Evolutionary conservation across 805 yeast genomes (phyloP), one percentile per base, ranked within the genome.

Genomic region (Komagataella pastoris): DNA sequence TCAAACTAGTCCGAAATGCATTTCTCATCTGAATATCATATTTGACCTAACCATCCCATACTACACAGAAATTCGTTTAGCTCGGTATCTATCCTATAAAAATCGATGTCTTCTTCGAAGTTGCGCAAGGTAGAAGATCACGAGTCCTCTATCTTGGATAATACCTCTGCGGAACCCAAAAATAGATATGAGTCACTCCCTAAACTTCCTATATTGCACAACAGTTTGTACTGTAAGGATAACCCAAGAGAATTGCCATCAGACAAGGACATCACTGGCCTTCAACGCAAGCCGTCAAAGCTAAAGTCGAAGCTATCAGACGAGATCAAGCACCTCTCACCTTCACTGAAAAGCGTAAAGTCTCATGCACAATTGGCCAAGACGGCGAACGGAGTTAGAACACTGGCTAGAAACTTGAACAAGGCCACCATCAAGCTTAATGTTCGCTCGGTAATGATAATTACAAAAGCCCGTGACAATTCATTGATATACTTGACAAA

Each of bases 401-500:
- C 81, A 70, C 69, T 86, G 54, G 84, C 87, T n/a, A 81, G 80
- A 55, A 83, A 83, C 62, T 66, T 86, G 44, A 74, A 80, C 51
- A 79, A 79, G 56, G 86, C 90, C 3, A 83, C 85, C 3, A 80
- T 88, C 24, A 81, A 81, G 58, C 65, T 88, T 18, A 82, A 83
- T 52, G 81, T 85, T 17, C 75, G 76, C 47, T 79, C 86, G 17
- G 79, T 88, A 17, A 75, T 88, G 80, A 79, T 88, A 12, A 89
- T 89, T 17, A 88, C 96, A n/a, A 88, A 88, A 64, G 93, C 95
- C 1, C 74, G 95, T 51, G 97, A 89, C 62, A 82, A 85, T 58
- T 81, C 88, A 6, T 68, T 89, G 50, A 80, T 85, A 6, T 81
- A 79, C 59, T 68, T 88, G 48, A 86, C 96, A 0, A 72, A 91